Base-by-base conservation (phyloP, 176 grass and related monocot species). In the Lolium rigidum region DNA sequence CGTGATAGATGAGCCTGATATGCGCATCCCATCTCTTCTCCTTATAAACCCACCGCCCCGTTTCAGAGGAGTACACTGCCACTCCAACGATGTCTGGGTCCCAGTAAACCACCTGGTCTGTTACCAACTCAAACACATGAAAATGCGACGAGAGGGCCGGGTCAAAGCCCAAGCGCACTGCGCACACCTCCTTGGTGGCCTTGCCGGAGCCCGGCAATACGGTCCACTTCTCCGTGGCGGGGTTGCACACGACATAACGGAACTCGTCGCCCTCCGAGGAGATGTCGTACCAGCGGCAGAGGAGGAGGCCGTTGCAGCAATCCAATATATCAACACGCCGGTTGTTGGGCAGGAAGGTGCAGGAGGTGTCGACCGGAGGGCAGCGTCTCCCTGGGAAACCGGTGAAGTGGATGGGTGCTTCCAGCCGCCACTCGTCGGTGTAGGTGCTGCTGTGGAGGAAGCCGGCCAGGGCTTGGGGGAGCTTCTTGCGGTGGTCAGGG, bases 261-360 rank as follows among this genome's bases (percentile, higher is more conserved):
- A 13, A 2, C 7, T 10, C 35, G 38, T 49, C 25, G 22, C 26
- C 31, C n/a, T 25, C 11, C 11, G n/a, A 11, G 9, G 31, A 9
- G 43, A 0, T 9, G 3, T 0, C 17, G 11, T 70, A 15, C 63
- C 5, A 2, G 47, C 20, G 22, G 38, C 51, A 71, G 50, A 79
- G 76, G 76, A 86, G 64, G 3, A 86, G 64, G 39, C 76, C 64
- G 62, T 86, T 71, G 76, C 38, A 72, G 84, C 22, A 60, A 38
- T 80, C 75, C 37, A 86, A 16, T 10, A 70, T 0, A 2, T 7
- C 2, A 51, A 66, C 0, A 0, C 1, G 15, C 16, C 35, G 8
- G 6, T 39, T 2, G 35, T 39, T 20, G 65, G 65, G 65, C 2
- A 69, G 65, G 35, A 39, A 69, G 35, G 31, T 10, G 46, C 6